Percentiles rank a stretch among this genome's conserved stretches.
These are phyloP conservation scores for Candida adriatica DNA, from an alignment of 805 yeast species.

Conservation along the genomic window DNA sequence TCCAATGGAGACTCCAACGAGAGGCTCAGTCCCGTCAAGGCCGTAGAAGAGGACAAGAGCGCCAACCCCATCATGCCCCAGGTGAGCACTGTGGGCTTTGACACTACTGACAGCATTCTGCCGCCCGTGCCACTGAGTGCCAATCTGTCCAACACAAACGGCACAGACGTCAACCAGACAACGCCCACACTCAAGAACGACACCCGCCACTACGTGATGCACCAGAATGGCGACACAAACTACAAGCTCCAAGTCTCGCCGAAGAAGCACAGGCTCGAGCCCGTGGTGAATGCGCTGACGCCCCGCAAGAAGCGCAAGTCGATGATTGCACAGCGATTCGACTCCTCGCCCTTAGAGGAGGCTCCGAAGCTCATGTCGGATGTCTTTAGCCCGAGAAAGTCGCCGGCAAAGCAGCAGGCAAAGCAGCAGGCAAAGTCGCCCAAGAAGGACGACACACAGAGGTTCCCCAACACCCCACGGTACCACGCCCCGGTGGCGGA, in stretches of 20 bases:
- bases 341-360: slow-evolving; percentile 25
- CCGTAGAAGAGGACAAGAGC: slow-evolving; percentile 9
- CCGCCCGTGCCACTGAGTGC: slow-evolving; percentile 21
- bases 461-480: slow-evolving; percentile 43
- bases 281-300: slow-evolving; percentile 18
- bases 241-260: slow-evolving; percentile 23
- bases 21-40: slow-evolving; percentile 23
- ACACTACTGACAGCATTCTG: slow-evolving; percentile 23
- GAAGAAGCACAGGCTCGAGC: slow-evolving; percentile 9
- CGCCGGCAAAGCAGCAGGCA: neutral
- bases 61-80: slow-evolving; percentile 25
- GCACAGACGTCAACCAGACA: slow-evolving; percentile 22
- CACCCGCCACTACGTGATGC: slow-evolving; percentile 17
- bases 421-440: neutral
- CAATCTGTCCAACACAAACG: slow-evolving; percentile 19
- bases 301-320: slow-evolving; percentile 23
- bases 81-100: slow-evolving; percentile 17
- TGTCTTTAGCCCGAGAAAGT: slow-evolving; percentile 19
- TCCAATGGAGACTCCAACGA: slow-evolving; percentile 19
- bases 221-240: slow-evolving; percentile 17
- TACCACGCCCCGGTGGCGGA: slow-evolving; percentile 35
- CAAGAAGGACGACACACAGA: slow-evolving; percentile 21
- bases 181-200: slow-evolving; percentile 21
- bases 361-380: slow-evolving; percentile 23
- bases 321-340: slow-evolving; percentile 19